These are phyloP conservation scores for Fusarium oligoseptatum DNA, from an alignment of 2,329 filamentous ascomycete species.

Conservation along the genomic window DNA sequence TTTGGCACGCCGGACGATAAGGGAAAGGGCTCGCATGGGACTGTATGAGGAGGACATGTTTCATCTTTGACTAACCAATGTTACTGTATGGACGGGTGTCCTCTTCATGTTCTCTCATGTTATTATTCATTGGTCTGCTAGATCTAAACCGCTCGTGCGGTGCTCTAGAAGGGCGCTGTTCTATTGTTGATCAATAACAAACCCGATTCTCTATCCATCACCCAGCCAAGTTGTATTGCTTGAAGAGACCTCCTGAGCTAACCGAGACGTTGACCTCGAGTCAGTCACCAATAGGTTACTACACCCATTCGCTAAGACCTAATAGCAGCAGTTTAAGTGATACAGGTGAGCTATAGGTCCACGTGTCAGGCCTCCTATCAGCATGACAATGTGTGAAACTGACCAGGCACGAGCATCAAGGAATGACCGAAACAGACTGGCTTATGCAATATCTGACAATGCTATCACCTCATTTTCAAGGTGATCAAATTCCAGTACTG, in stretches of 20 bases:
- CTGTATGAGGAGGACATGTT: slow-evolving; percentile 9
- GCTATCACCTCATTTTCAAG: neutral
- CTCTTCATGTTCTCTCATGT: slow-evolving; percentile 14
- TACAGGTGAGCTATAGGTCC: neutral
- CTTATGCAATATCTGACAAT: slow-evolving; percentile 2
- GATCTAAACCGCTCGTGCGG: slow-evolving; percentile 15
- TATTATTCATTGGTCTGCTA: slow-evolving; percentile 12
- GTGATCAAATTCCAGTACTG: neutral
- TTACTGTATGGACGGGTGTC: slow-evolving; percentile 13
- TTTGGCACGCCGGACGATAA: slow-evolving; percentile 15
- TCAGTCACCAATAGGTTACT: neutral
- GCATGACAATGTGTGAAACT: neutral
- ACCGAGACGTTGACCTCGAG: neutral
- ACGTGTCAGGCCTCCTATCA: neutral
- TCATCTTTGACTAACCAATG: slow-evolving; percentile 22
- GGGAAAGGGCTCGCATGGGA: neutral
- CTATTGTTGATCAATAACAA: slow-evolving; percentile 22
- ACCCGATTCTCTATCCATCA: neutral
- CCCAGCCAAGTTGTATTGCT: neutral
- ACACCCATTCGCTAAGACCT: neutral
- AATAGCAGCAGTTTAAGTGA: neutral
- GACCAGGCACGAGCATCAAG: neutral
- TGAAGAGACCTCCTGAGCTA: neutral
- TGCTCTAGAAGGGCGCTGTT: slow-evolving; percentile 13
- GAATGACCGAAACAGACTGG: neutral